These are phyloP conservation scores for Cystoisospora suis DNA, from an alignment of 169 alveolate species.

Conservation along the genomic window DNA sequence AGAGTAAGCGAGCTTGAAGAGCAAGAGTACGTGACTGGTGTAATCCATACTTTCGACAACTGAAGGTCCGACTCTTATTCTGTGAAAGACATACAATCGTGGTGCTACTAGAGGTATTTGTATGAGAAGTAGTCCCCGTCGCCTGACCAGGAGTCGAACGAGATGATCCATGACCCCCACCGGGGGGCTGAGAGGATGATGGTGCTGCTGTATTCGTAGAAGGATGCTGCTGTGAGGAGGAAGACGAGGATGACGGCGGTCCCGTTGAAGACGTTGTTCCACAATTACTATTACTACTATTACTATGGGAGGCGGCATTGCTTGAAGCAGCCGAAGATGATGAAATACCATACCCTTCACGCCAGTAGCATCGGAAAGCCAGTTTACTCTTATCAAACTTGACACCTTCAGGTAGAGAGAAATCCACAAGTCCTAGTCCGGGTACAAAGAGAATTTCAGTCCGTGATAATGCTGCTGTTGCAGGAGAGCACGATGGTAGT, in stretches of 20 bases:
- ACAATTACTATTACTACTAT: too few species aligned
- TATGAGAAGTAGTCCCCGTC: not conserved
- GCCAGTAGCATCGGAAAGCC: constrained; percentile 62
- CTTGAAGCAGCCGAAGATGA: not conserved
- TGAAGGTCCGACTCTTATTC: constrained; percentile 58
- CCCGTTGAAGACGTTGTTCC: not conserved
- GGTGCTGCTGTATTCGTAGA: not conserved
- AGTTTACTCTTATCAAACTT: constrained; percentile 61
- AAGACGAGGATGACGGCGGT: not conserved
- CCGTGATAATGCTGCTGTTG: not conserved
- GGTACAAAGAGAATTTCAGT: constrained; percentile 51
- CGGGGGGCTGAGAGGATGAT: not conserved
- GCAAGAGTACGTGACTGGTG: constrained; percentile 49
- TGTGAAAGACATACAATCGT: constrained; percentile 7
- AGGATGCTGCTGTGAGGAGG: not conserved
- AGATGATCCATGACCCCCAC: not conserved
- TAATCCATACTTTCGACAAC: constrained; percentile 63
- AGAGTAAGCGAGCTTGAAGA: constrained; percentile 54
- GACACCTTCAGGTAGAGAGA: constrained; percentile 56
- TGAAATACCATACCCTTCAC: constrained; percentile 5
- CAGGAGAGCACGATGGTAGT: not conserved
- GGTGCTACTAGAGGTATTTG: not conserved
- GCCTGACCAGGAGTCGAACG: not conserved
- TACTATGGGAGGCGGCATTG: too few species aligned
- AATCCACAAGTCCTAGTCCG: constrained; percentile 53